A percentile compares a stretch with the other conserved stretches of the same genome.
These are phyloP conservation scores for Coemansia sp. DNA, from an alignment of 192 early-diverging fungal genomes.

Conservation along the genomic window DNA sequence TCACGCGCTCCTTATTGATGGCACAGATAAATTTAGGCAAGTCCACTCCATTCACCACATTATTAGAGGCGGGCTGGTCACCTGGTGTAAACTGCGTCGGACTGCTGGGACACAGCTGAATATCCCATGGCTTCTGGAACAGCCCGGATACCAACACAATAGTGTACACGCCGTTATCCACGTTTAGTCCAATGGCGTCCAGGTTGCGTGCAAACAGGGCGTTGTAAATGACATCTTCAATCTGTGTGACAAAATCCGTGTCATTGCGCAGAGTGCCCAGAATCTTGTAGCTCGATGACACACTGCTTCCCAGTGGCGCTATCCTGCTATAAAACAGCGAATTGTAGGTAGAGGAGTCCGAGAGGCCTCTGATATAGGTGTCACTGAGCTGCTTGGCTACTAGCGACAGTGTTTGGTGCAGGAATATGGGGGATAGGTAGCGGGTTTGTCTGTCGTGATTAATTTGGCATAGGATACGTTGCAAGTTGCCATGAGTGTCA, in stretches of 20 bases:
- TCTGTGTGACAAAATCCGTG: conserved; percentile 3
- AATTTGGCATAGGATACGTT: conserved; percentile 30
- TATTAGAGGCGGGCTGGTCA: neutral
- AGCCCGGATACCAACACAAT: conserved; percentile 35
- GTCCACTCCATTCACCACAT: conserved; percentile 30
- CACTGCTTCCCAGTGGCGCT: conserved; percentile 21
- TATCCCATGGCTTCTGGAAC: neutral
- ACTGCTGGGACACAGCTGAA: conserved; percentile 20
- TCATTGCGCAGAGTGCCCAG: conserved; percentile 23
- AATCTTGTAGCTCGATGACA: conserved; percentile 41
- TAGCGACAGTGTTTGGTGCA: conserved; percentile 33
- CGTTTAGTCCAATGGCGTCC: conserved; percentile 38
- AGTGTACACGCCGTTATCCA: conserved; percentile 31
- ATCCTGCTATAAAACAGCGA: conserved; percentile 9
- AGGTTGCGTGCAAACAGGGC: conserved; percentile 39
- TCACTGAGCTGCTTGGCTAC: conserved; percentile 24
- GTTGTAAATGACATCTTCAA: conserved; percentile 23
- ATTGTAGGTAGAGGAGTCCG: conserved; percentile 14
- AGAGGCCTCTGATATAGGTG: conserved; percentile 4
- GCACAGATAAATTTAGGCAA: conserved; percentile 34
- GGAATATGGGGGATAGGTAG: conserved; percentile 30
- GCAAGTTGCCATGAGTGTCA: conserved; percentile 12
- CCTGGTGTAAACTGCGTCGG: conserved; percentile 4
- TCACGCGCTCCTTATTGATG: conserved; percentile 22
- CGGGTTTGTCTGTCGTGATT: conserved; percentile 36